These are phyloP conservation scores for Singerocomus rubriflavus DNA, from an alignment of 1,284 basidiomycete genomes.

Conservation along the genomic window DNA sequence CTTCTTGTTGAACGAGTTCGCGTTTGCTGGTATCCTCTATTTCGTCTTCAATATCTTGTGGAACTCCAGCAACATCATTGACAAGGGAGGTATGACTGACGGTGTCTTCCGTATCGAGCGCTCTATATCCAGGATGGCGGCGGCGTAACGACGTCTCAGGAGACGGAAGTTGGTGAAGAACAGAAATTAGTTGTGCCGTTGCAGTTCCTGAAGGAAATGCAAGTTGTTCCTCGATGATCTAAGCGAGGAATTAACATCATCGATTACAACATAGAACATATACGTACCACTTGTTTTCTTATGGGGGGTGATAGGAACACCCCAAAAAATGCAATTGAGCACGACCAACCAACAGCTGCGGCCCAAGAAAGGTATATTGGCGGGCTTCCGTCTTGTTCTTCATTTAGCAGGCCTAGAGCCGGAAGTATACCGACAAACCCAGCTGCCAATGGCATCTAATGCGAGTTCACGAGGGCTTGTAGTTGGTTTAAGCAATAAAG, in stretches of 20 bases:
- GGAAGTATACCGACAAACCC: constrained; percentile 95
- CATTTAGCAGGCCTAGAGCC: constrained; percentile 76
- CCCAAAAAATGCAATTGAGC: constrained; percentile 89
- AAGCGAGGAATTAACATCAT: constrained; percentile 4
- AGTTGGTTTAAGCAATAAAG: not conserved
- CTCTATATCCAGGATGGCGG: constrained; percentile 51
- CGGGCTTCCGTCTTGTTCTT: constrained; percentile 70
- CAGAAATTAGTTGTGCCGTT: constrained; percentile 91
- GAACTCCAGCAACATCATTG: constrained; percentile 1
- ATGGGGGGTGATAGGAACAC: constrained; percentile 94
- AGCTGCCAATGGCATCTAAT: constrained; percentile 83
- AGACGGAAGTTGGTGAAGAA: constrained; percentile 78
- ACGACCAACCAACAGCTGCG: constrained; percentile 78
- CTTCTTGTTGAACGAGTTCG: constrained; percentile 52
- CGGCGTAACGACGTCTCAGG: constrained; percentile 53
- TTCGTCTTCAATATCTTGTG: constrained; percentile 7
- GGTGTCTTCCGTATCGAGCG: constrained; percentile 38
- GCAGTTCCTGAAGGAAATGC: constrained; percentile 96
- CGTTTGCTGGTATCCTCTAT: constrained; percentile 35
- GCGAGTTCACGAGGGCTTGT: not conserved
- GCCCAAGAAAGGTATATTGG: constrained; percentile 76
- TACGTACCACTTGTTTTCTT: constrained; percentile 83
- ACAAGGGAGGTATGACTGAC: constrained; percentile 1
- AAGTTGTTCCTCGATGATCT: constrained; percentile 93
- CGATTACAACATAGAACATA: not conserved